Percentiles rank a stretch among this genome's conserved stretches.
Evolutionary conservation across 441 rosid species (phyloP).

Genomic region (Manihot esculenta): DNA sequence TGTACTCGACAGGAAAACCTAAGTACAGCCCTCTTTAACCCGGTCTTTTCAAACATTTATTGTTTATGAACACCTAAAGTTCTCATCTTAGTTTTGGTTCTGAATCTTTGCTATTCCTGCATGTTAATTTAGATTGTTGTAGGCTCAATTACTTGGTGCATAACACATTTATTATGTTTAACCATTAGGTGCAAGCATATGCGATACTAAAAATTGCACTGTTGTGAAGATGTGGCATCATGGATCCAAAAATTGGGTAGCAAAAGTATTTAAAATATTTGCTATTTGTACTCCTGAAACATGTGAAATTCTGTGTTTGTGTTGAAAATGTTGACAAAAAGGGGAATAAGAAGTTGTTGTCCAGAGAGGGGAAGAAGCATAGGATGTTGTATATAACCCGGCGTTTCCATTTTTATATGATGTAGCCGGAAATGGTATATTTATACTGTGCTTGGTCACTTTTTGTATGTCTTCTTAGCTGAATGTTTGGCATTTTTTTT

Average conservation of each 20-base stretch:
- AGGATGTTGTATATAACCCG: not conserved
- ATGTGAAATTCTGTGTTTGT: not conserved
- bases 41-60: not conserved
- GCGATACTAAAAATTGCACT: not conserved
- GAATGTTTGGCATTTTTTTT: not conserved
- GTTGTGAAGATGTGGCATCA: not conserved
- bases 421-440: conserved; percentile 5
- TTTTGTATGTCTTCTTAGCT: not conserved
- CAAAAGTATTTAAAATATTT: not conserved
- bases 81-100: conserved; percentile 1
- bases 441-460: not conserved
- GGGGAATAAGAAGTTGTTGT: not conserved
- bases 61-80: not conserved
- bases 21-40: not conserved
- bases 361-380: not conserved
- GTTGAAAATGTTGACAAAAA: not conserved
- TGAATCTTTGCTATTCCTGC: not conserved
- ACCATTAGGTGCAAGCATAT: not conserved
- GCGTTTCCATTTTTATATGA: not conserved
- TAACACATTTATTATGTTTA: not conserved
- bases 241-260: conserved; percentile 7
- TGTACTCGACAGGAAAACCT: not conserved
- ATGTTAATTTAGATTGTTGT: not conserved
- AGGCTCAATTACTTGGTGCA: not conserved
- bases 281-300: not conserved